These are phyloP conservation scores for Berberis thunbergii DNA, from an alignment of 164 flowering plant species.

Conservation along the genomic window DNA sequence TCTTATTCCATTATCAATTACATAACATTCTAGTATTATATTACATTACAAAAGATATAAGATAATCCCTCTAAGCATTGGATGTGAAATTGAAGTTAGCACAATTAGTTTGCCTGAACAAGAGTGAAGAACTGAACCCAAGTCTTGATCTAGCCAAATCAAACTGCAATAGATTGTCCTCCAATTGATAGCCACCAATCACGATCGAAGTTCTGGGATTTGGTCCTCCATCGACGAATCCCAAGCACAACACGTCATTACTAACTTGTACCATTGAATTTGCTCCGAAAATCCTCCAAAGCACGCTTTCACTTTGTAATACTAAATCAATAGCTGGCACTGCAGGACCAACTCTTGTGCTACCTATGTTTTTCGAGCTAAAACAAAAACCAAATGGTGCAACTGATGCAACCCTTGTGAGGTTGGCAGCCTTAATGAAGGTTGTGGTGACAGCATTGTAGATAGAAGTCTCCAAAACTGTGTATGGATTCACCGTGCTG, in stretches of 20 bases:
- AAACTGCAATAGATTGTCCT: conserved; percentile 10
- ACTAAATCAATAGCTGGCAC: conserved; percentile 37
- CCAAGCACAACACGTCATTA: conserved; percentile 28
- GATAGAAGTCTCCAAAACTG: conserved; percentile 24
- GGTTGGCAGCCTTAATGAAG: conserved; percentile 17
- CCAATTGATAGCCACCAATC: conserved; percentile 13
- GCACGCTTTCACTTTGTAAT: conserved; percentile 19
- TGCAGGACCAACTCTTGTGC: conserved; percentile 28
- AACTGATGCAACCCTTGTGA: conserved; percentile 21
- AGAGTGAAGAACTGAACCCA: conserved; percentile 12
- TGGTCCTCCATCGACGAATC: conserved; percentile 32
- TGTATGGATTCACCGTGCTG: conserved; percentile 19
- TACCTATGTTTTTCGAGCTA: conserved; percentile 12
- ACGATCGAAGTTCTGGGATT: conserved; percentile 30
- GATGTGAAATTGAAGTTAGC: conserved; percentile 40
- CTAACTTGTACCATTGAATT: conserved; percentile 34
- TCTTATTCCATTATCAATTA: too few species aligned
- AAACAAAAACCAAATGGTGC: conserved; percentile 34
- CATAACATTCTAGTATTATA: background rate
- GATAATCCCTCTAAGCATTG: conserved; percentile 3
- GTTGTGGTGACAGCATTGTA: conserved; percentile 25
- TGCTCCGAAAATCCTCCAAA: conserved; percentile 33
- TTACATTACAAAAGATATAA: background rate
- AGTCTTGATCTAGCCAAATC: conserved; percentile 6
- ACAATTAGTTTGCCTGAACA: conserved; percentile 28